phyloP scores from a whole-genome alignment of 768 basidiomycete genomes.

The Boletus sensibilis region DNA sequence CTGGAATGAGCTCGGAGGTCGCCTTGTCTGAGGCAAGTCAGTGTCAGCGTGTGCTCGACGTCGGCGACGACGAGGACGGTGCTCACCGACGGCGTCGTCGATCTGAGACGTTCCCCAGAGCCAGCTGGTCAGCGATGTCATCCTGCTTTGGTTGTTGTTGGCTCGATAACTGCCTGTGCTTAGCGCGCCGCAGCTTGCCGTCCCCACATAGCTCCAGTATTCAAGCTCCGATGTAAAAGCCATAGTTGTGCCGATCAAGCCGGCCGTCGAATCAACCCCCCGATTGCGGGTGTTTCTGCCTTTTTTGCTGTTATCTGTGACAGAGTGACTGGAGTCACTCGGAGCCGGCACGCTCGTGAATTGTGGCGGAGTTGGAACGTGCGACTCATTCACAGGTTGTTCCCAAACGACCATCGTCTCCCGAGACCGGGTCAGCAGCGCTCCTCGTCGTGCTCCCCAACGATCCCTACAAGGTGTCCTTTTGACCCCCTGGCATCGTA shows the following conservation, averaged over 20 bases:
- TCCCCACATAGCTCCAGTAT: slow-evolving; percentile 12
- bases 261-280: slow-evolving; percentile 1
- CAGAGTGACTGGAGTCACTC: slow-evolving; percentile 24
- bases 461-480: slow-evolving; percentile 1
- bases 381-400: slow-evolving; percentile 35
- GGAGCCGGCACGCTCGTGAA: slow-evolving; percentile 20
- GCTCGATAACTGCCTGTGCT: not conserved
- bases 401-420: slow-evolving; percentile 34
- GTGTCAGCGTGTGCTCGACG: slow-evolving; percentile 11
- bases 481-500: not conserved
- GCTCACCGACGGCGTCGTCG: slow-evolving; percentile 77
- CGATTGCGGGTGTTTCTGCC: not conserved
- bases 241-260: slow-evolving; percentile 3
- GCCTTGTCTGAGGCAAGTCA: slow-evolving; percentile 72
- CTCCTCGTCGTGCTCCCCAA: slow-evolving; percentile 11
- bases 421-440: slow-evolving; percentile 18
- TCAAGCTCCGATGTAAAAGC: slow-evolving; percentile 23
- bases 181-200: slow-evolving; percentile 19
- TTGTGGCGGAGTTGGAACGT: slow-evolving; percentile 35
- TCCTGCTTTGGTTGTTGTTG: slow-evolving; percentile 29
- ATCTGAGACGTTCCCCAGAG: slow-evolving; percentile 83
- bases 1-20: slow-evolving; percentile 86
- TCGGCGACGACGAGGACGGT: not conserved
- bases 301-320: not conserved
- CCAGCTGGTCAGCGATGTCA: slow-evolving; percentile 65